Evolutionary conservation across 2,329 filamentous ascomycete species (phyloP).

Genomic region (Xylaria sp.): DNA sequence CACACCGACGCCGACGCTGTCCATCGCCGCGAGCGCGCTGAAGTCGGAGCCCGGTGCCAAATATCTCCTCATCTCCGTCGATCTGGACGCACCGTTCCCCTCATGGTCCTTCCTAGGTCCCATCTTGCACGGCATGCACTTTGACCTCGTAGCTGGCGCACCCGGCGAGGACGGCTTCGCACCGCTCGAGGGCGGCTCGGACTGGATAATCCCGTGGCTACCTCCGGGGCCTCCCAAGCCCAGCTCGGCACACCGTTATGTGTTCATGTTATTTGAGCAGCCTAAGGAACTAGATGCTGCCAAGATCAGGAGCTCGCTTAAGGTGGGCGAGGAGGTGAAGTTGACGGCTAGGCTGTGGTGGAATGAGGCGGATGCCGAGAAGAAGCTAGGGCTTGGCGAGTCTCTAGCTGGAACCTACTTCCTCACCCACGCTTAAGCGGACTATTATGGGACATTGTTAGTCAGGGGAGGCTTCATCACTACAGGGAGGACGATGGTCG

Average conservation of each 20-base stretch:
- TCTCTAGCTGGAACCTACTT: conserved; percentile 29
- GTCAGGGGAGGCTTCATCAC: not conserved
- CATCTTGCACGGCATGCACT: conserved; percentile 35
- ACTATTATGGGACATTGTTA: not conserved
- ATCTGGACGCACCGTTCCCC: conserved; percentile 37
- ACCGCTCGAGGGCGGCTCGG: conserved; percentile 28
- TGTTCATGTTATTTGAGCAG: conserved; percentile 35
- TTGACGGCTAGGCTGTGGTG: conserved; percentile 32
- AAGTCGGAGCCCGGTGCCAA: conserved; percentile 30
- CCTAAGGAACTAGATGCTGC: conserved; percentile 25
- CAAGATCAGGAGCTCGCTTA: conserved; percentile 23
- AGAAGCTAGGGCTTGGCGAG: conserved; percentile 33
- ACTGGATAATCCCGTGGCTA: conserved; percentile 32
- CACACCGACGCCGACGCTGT: conserved; percentile 29
- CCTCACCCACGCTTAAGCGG: conserved; percentile 16
- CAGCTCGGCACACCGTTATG: conserved; percentile 35
- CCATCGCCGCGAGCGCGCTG: conserved; percentile 17
- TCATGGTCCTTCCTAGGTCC: conserved; percentile 31
- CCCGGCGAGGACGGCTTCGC: conserved; percentile 31
- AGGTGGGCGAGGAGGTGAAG: conserved; percentile 23
- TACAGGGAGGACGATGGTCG: not conserved
- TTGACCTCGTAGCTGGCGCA: conserved; percentile 29
- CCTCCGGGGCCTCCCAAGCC: conserved; percentile 33
- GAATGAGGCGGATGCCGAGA: conserved; percentile 22
- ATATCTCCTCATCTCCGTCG: conserved; percentile 32